Percentiles rank a stretch among this genome's conserved stretches.
phyloP scores from a whole-genome alignment of 2,329 filamentous ascomycete species.

The Emmonsia crescens region DNA sequence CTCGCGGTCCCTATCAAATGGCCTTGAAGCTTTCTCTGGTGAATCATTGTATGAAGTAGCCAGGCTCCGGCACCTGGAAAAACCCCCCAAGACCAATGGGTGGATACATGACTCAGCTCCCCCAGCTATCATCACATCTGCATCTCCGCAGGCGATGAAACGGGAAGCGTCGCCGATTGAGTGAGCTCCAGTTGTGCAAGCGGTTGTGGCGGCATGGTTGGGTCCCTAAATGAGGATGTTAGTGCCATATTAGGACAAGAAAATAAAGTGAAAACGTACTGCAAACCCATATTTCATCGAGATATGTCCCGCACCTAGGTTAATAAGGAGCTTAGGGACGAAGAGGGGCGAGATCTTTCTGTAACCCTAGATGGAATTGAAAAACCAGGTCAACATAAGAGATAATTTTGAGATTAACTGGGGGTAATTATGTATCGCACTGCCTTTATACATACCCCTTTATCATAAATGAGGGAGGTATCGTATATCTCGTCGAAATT shows the following conservation, averaged over 20 bases:
- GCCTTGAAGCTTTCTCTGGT: conserved; percentile 63
- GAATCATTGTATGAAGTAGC: conserved; percentile 68
- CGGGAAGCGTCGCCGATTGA: conserved; percentile 89
- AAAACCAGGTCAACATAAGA: conserved; percentile 7
- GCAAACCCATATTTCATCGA: conserved; percentile 84
- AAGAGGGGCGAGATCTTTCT: conserved; percentile 88
- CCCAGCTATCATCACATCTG: conserved; percentile 91
- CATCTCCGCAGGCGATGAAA: conserved; percentile 83
- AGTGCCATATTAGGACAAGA: neutral
- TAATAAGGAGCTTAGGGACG: conserved; percentile 85
- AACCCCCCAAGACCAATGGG: conserved; percentile 83
- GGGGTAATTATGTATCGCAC: neutral
- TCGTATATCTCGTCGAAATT: conserved; percentile 85
- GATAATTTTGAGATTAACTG: neutral
- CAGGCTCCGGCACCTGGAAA: conserved; percentile 75
- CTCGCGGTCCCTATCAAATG: conserved; percentile 68
- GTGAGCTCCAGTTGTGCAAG: conserved; percentile 92
- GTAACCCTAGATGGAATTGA: conserved; percentile 54
- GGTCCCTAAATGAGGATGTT: conserved; percentile 49
- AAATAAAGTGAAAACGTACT: conserved; percentile 23
- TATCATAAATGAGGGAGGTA: conserved; percentile 65
- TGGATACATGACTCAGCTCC: conserved; percentile 94
- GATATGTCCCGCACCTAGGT: conserved; percentile 86
- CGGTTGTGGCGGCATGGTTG: conserved; percentile 85
- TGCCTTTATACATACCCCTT: conserved; percentile 47